Conservation (phyloP, 192 early-diverging fungal genomes). For the Spinellus fusiger region DNA sequence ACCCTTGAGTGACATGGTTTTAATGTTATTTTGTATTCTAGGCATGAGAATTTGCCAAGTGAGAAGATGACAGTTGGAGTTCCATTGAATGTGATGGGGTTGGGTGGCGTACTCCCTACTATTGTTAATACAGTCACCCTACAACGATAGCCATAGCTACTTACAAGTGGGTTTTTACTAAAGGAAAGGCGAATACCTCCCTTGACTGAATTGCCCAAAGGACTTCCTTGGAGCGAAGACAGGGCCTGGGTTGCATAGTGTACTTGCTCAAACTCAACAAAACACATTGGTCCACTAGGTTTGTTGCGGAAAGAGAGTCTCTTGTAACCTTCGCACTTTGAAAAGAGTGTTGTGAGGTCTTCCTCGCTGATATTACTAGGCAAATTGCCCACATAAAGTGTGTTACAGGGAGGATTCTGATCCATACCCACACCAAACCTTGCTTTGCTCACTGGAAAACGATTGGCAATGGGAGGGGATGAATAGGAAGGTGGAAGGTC, state of each 20-base stretch:
- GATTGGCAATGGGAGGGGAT: neutral
- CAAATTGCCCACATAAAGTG: constrained; percentile 94
- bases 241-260: constrained; percentile 85
- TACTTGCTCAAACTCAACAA: constrained; percentile 98
- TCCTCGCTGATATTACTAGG: constrained; percentile 83
- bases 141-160: neutral
- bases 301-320: constrained; percentile 84
- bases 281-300: constrained; percentile 95
- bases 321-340: constrained; percentile 75
- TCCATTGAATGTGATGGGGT: neutral
- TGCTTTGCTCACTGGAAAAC: neutral
- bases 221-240: constrained; percentile 79
- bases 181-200: constrained; percentile 92
- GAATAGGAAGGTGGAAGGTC: neutral
- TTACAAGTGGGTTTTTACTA: constrained; percentile 89
- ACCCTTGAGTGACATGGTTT: neutral
- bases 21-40: neutral
- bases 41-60: neutral
- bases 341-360: constrained; percentile 79
- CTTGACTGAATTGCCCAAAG: constrained; percentile 77
- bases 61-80: constrained; percentile 1
- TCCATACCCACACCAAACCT: constrained; percentile 46
- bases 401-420: constrained; percentile 98
- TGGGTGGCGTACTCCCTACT: constrained; percentile 1
- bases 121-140: neutral